Conservation (phyloP, 805 yeast species). For the Scheffersomyces amazonensis region DNA sequence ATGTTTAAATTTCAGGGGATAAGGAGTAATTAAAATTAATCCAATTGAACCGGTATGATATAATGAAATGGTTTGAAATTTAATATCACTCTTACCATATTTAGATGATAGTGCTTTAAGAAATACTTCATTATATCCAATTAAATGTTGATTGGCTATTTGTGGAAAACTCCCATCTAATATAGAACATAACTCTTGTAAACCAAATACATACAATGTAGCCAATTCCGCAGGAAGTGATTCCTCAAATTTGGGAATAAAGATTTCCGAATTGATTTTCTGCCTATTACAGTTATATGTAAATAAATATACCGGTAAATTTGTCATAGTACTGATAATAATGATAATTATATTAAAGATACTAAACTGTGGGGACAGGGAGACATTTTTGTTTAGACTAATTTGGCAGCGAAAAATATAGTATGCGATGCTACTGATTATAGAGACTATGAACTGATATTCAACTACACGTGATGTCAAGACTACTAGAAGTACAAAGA, state of each 20-base stretch:
- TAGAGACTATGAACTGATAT: too few species aligned
- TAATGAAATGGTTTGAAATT: slow-evolving; percentile 41
- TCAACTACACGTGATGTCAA: slow-evolving; percentile 15
- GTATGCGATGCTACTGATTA: too few species aligned
- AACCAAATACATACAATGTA: slow-evolving; percentile 56
- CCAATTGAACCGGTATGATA: slow-evolving; percentile 60
- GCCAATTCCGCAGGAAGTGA: slow-evolving; percentile 33
- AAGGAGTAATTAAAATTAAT: slow-evolving; percentile 47
- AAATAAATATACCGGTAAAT: slow-evolving; percentile 27
- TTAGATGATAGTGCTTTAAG: slow-evolving; percentile 29
- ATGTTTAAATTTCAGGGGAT: slow-evolving; percentile 25
- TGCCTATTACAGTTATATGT: slow-evolving; percentile 61
- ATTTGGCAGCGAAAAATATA: too few species aligned
- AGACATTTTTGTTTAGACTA: too few species aligned
- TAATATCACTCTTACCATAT: slow-evolving; percentile 23
- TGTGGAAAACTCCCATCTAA: slow-evolving; percentile 50
- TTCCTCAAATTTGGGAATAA: slow-evolving; percentile 23
- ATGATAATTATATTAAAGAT: too few species aligned
- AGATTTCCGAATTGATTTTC: slow-evolving; percentile 29
- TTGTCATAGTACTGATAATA: too few species aligned
- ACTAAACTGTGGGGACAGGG: too few species aligned
- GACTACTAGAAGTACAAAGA: slow-evolving; percentile 33
- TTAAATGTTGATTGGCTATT: slow-evolving; percentile 34
- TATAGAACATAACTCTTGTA: slow-evolving; percentile 61
- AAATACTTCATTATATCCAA: slow-evolving; percentile 32